Evolutionary conservation across 2,329 filamentous ascomycete genomes (phyloP).

Genomic region (Aspergillus sp.): DNA sequence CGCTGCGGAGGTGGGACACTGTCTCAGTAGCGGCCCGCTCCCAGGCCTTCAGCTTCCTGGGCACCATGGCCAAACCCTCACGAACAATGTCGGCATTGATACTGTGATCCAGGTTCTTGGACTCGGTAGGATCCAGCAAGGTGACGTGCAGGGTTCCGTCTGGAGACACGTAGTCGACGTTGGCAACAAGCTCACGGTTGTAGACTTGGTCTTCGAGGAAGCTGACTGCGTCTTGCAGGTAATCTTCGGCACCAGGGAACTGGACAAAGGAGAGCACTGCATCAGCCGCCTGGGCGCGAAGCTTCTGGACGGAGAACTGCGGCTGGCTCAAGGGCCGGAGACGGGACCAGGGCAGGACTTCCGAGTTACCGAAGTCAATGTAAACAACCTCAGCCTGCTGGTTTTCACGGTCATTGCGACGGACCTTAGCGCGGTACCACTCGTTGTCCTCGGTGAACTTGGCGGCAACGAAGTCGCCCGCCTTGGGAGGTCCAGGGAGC

Average conservation of each 20-base stretch:
- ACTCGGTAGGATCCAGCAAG: slow-evolving; percentile 73
- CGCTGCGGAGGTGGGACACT: slow-evolving; percentile 69
- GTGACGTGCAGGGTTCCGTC: slow-evolving; percentile 85
- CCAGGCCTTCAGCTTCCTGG: slow-evolving; percentile 87
- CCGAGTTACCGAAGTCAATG: slow-evolving; percentile 94
- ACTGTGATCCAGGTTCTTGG: slow-evolving; percentile 69
- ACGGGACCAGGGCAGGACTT: slow-evolving; percentile 80
- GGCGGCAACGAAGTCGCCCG: slow-evolving; percentile 87
- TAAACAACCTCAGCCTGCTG: slow-evolving; percentile 90
- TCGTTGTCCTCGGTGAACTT: slow-evolving; percentile 85
- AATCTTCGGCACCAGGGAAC: slow-evolving; percentile 79
- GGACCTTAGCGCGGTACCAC: slow-evolving; percentile 92
- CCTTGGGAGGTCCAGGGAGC: slow-evolving; percentile 76
- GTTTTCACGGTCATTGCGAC: slow-evolving; percentile 86
- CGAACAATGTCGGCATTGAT: slow-evolving; percentile 85
- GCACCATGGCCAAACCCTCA: slow-evolving; percentile 86
- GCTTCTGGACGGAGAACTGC: slow-evolving; percentile 77
- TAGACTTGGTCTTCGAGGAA: slow-evolving; percentile 76
- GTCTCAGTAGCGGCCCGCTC: slow-evolving; percentile 76
- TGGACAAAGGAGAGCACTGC: slow-evolving; percentile 87
- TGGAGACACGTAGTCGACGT: slow-evolving; percentile 81
- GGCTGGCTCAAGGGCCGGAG: slow-evolving; percentile 78
- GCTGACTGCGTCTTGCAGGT: slow-evolving; percentile 75
- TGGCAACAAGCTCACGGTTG: slow-evolving; percentile 78
- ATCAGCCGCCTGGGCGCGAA: slow-evolving; percentile 84